These are phyloP conservation scores for Hypoxylon sp. DNA, from an alignment of 2,329 filamentous ascomycete species.

Conservation along the genomic window DNA sequence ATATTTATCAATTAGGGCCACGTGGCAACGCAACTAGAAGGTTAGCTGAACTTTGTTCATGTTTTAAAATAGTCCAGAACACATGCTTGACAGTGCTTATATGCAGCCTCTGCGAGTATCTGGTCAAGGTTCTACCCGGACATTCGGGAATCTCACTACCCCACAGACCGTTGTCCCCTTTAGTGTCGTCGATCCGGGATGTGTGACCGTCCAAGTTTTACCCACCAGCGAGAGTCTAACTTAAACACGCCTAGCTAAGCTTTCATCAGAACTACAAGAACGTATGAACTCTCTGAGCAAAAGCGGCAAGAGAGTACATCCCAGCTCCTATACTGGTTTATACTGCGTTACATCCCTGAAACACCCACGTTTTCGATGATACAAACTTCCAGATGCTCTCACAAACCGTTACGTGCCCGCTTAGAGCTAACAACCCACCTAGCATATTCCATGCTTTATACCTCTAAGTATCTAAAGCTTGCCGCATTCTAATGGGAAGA, in stretches of 20 bases:
- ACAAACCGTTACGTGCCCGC: too few species aligned
- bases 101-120: background rate
- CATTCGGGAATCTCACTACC: background rate
- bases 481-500: background rate
- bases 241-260: background rate
- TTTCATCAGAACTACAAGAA: background rate
- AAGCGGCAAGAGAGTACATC: too few species aligned
- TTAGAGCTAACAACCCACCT: background rate
- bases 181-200: background rate
- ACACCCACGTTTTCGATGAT: too few species aligned
- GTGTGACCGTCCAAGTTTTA: background rate
- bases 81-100: background rate
- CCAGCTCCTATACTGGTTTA: too few species aligned
- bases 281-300: too few species aligned
- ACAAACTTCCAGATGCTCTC: too few species aligned
- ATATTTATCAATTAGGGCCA: background rate
- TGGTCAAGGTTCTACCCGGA: background rate
- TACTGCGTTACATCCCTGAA: too few species aligned
- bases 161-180: background rate
- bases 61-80: too few species aligned
- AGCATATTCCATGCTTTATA: background rate
- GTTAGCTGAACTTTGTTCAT: slow-evolving; percentile 2
- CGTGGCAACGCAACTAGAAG: background rate
- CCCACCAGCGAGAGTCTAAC: background rate
- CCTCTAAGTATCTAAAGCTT: too few species aligned